Conservation (phyloP, 768 basidiomycete species). For the Hysterangium stoloniferum region DNA sequence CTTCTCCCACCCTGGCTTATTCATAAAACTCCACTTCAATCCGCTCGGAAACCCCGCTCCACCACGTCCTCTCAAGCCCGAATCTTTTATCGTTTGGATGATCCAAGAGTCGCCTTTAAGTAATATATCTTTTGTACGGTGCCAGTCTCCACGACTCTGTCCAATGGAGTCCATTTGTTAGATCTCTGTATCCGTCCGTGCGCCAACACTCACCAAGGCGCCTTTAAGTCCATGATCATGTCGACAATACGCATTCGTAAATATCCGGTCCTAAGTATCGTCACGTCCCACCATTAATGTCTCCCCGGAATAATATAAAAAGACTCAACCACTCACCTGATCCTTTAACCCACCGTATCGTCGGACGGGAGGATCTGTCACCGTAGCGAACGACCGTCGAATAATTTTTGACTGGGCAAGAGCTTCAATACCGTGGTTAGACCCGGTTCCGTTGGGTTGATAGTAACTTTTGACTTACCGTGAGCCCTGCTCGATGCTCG, state of each 20-base stretch:
- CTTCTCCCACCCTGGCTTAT: conserved; percentile 98
- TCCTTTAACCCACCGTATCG: conserved; percentile 92
- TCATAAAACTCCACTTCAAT: conserved; percentile 98
- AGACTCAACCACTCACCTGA: conserved; percentile 38
- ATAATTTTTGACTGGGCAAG: not conserved
- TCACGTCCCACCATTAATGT: not conserved
- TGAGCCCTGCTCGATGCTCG: conserved; percentile 4
- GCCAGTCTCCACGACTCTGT: conserved; percentile 95
- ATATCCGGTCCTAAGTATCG: conserved; percentile 57
- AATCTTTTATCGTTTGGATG: conserved; percentile 93
- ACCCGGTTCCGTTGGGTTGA: not conserved
- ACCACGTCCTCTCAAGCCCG: conserved; percentile 89
- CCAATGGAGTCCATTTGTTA: not conserved
- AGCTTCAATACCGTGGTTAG: not conserved
- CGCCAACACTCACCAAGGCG: conserved; percentile 62
- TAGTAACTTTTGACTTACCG: not conserved
- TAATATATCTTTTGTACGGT: conserved; percentile 93
- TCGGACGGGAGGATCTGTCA: conserved; percentile 78
- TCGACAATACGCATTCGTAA: conserved; percentile 81
- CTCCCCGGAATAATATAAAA: not conserved
- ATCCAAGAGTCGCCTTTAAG: conserved; percentile 96
- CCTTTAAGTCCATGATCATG: conserved; percentile 94
- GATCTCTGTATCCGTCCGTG: too few species aligned
- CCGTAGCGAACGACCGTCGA: conserved; percentile 50
- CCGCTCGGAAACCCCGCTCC: conserved; percentile 97